Evolutionary conservation across 441 rosid species (phyloP), one percentile per base, ranked within the genome.

Genomic region (Macaranga tanarius): DNA sequence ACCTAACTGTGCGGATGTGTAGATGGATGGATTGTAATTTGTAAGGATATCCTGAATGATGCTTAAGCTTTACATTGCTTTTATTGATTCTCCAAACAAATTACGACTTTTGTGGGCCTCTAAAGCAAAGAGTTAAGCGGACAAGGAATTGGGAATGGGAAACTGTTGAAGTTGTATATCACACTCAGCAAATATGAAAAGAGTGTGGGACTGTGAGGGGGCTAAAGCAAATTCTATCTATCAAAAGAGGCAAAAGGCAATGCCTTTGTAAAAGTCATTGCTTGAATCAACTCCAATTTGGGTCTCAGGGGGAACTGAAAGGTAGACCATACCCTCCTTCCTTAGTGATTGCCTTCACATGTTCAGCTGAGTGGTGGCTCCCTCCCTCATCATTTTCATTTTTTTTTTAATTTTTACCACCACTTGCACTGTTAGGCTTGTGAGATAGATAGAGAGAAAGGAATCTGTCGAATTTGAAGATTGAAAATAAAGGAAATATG

Each of bases 191-290:
- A 55, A 58, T 25, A 44, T 67, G 50, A 72, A 78, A 71, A 68
- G 75, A 55, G 70, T 10, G 11, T 10, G 48, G 48, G 7, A 12
- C 7, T 45, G 34, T 31, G 34, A 5, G 34, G 13, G 13, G 13
- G 9, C 16, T 47, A 72, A 65, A 75, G 77, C 26, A 71, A 65
- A 7, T 55, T 71, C 68, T 28, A 60, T 66, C 22, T 60, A 64
- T 52, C 20, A 28, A 77, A 72, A 65, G 57, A 70, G 65, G 73
- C 28, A 47, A 77, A 83, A 82, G 86, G 23, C 28, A 58, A 20
- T 38, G 62, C 65, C 86, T 86, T 80, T 77, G 89, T 71, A 81
- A 88, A 85, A 85, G 89, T 75, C 75, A 78, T 76, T 31, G 76
- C 81, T 71, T 77, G 88, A 86, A 84, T 76, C 75, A 77, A 82